Evolutionary conservation across 2,329 filamentous ascomycete species (phyloP).

Genomic region (Ophiocordyceps australis): DNA sequence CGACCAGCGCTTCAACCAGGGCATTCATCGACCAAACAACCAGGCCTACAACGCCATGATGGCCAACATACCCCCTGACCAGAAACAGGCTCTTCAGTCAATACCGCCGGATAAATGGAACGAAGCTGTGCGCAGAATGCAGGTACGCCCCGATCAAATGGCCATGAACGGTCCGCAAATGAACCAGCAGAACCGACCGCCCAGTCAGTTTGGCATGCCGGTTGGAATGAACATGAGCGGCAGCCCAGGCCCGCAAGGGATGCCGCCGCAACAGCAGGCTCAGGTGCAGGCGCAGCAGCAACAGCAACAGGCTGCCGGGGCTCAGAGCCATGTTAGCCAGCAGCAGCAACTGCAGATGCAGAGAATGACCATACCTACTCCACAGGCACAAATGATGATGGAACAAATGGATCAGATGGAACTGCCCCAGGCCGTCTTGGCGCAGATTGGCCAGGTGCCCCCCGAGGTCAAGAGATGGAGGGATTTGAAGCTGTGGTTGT

Average conservation of each 20-base stretch:
- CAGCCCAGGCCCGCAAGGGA: constrained; percentile 10
- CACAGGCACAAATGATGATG: constrained; percentile 21
- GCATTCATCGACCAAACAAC: constrained; percentile 25
- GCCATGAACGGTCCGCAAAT: constrained; percentile 13
- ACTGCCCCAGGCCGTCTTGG: constrained; percentile 17
- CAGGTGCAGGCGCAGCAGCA: background rate
- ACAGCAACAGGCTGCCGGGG: too few relatives aligned
- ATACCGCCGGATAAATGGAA: constrained; percentile 30
- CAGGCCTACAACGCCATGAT: constrained; percentile 22
- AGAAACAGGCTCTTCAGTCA: constrained; percentile 21
- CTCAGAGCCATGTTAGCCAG: too few relatives aligned
- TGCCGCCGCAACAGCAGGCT: constrained; percentile 6
- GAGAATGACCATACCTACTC: constrained; percentile 8
- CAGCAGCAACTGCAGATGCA: constrained; percentile 10
- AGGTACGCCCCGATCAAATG: constrained; percentile 16
- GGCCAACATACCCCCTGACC: constrained; percentile 24
- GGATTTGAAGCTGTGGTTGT: constrained; percentile 23
- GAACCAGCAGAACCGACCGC: constrained; percentile 11
- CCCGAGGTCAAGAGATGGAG: constrained; percentile 29
- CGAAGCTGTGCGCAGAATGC: constrained; percentile 32
- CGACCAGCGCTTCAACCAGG: constrained; percentile 33
- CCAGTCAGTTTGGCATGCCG: constrained; percentile 12
- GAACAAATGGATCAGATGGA: constrained; percentile 32
- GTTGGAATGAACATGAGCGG: constrained; percentile 13
- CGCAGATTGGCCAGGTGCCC: constrained; percentile 14